Base-by-base conservation (phyloP, 768 basidiomycete species). In the Trametes elegans region DNA sequence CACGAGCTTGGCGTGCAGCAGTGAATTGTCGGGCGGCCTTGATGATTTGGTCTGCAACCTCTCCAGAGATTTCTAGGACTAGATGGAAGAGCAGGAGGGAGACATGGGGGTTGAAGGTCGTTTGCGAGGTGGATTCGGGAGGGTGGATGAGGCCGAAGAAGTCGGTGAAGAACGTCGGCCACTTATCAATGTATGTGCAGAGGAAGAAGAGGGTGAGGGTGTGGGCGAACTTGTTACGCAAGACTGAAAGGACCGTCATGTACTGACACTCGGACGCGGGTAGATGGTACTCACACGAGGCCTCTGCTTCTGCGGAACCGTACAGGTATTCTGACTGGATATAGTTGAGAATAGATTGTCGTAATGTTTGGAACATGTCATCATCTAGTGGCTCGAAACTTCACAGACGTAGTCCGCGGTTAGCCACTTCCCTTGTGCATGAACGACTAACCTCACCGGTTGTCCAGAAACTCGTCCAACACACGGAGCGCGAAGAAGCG, bases 141-240 rank as follows among this genome's bases (percentile, higher is more conserved):
- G 82, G 78, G 23, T 79, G 85, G 59, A 92, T 84, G 64, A 93
- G 82, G 36, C 82, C 73, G 70, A 91, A 85, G 41, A 90, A 73
- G 69, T 90, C 83, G 62, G 79, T 70, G 76, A 97, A 88, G 79
- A 98, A 90, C 27, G 84, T 72, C 54, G 93, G 87, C 86, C 91
- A 91, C 72, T 88, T 88, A 50, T 86, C 80, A 60, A 84, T 80
- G 71, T 96, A 97, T 11, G 88, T 85, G 76, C 85, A 85, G 47
- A 95, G 80, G 74, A 95, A 95, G 73, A 95, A 84, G 44, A 92
- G 80, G 1, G 91, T 89, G 55, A 94, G 77, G 32, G 91, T 91
- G 74, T 93, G 91, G 24, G 90, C 90, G 74, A 93, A 92, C 71
- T 97, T 97, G 78, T 98, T 98, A 67, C 95, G 86, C 50, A 98